These are phyloP conservation scores for Penicillium cinerascens DNA, from an alignment of 495 filamentous ascomycete species.

Conservation along the genomic window DNA sequence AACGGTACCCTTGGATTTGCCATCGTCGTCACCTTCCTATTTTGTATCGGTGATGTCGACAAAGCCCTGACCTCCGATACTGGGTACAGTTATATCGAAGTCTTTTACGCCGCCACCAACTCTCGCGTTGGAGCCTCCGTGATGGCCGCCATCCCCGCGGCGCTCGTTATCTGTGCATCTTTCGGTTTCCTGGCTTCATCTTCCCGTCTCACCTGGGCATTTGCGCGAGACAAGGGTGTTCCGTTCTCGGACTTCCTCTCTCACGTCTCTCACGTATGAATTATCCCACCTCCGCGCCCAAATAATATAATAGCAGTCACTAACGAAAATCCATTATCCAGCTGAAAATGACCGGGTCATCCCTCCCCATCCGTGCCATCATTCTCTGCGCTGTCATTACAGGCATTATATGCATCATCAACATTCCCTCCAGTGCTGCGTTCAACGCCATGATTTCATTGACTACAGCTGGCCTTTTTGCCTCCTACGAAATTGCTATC, in stretches of 20 bases:
- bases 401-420: conserved; percentile 42
- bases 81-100: conserved; percentile 31
- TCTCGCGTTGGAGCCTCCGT: conserved; percentile 25
- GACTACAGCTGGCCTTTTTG: conserved; percentile 35
- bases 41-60: conserved; percentile 2
- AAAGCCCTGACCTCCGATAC: conserved; percentile 26
- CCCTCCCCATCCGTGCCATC: conserved; percentile 20
- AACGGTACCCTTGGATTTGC: background rate
- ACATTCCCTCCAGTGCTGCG: conserved; percentile 52
- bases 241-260: conserved; percentile 44
- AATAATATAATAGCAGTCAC: too few relatives aligned
- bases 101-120: conserved; percentile 25
- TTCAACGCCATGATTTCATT: conserved; percentile 55
- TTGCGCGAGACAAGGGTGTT: conserved; percentile 45
- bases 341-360: background rate
- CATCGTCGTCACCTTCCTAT: background rate
- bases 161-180: conserved; percentile 22
- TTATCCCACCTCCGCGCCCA: background rate
- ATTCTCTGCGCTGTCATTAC: conserved; percentile 18
- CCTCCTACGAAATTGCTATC: conserved; percentile 42
- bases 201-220: conserved; percentile 43
- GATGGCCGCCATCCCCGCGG: background rate
- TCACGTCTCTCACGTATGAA: too few relatives aligned
- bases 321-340: too few relatives aligned
- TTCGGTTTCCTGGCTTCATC: conserved; percentile 37